Evolutionary conservation across 2,329 filamentous ascomycete species (phyloP).

Genomic region (Aspergillus viridinutans): DNA sequence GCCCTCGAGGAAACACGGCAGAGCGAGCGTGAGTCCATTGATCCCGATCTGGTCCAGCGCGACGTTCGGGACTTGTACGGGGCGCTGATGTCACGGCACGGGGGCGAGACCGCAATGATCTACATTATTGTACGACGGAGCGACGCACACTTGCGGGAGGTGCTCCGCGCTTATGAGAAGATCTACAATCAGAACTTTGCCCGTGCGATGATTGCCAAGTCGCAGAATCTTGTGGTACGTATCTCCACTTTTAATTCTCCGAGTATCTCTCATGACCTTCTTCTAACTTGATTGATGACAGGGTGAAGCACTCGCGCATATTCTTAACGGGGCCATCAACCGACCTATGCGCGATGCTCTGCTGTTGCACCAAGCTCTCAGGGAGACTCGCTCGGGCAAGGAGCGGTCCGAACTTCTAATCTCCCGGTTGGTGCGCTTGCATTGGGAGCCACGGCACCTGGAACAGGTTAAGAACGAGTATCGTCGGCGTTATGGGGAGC

Average conservation of each 20-base stretch:
- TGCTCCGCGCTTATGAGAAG: slow-evolving; percentile 71
- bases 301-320: slow-evolving; percentile 92
- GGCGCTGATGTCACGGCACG: slow-evolving; percentile 65
- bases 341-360: slow-evolving; percentile 88
- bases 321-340: slow-evolving; percentile 96
- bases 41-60: slow-evolving; percentile 59
- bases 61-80: slow-evolving; percentile 71
- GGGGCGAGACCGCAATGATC: slow-evolving; percentile 85
- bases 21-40: slow-evolving; percentile 69
- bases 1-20: slow-evolving; percentile 79
- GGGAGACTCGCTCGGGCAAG: slow-evolving; percentile 62
- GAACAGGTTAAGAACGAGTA: slow-evolving; percentile 76
- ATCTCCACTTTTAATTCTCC: neutral
- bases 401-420: slow-evolving; percentile 85
- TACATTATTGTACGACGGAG: slow-evolving; percentile 75
- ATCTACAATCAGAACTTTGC: slow-evolving; percentile 78
- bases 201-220: slow-evolving; percentile 79
- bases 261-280: neutral
- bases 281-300: slow-evolving; percentile 36
- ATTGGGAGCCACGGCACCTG: slow-evolving; percentile 87
- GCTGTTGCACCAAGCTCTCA: slow-evolving; percentile 84
- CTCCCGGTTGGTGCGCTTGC: slow-evolving; percentile 78
- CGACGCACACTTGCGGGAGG: slow-evolving; percentile 75
- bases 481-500: slow-evolving; percentile 67
- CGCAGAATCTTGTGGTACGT: slow-evolving; percentile 86